Base-by-base conservation (phyloP, 2,329 filamentous ascomycete genomes). In the Pseudogymnoascus sp. region DNA sequence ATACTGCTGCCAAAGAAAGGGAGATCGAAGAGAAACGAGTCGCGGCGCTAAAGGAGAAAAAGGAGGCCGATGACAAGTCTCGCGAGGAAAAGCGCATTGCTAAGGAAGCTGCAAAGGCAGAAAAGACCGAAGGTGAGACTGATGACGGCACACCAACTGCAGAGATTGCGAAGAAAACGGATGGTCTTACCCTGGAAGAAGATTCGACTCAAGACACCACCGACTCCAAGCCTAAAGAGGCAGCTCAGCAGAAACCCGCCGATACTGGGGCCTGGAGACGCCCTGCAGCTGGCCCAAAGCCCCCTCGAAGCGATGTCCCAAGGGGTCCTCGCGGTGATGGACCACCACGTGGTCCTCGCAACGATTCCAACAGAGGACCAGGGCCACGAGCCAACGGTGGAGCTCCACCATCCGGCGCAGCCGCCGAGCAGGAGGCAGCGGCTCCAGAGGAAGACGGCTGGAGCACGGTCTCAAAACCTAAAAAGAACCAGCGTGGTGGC, bases 1-100 rank as follows among this genome's bases (percentile, higher is more conserved):
- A 99, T 77, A 98, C 93, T 57, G 90, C 91, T 54, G 85, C 92
- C 13, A 88, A 90, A 69, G 93, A 98, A 79, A 89, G 88, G 71
- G 88, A 96, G 76, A 87, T 99, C 65, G 93, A 96, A 72, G 92
- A 96, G 79, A 96, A 92, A 83, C 85, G 90, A 69, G 81, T 90
- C 72, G 81, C 90, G 65, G 83, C 85, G 6, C 68, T 92, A 25
- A 87, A 87, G 68, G 88, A 95, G 76, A 96, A 96, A 85, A 90
- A 88, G 74, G 91, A 86, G 62, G 86, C 87, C 69, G 82, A 82
- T 62, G 80, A 83, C 39, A 79, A 79, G 61, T 77, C 75, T 10
- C 75, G 72, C 63, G 80, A 90, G 71, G 89, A 92, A 68, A 81
- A 81, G 65, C 82, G 84, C 62, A 75, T 85, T 36, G 86, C 84